phyloP scores from a whole-genome alignment of 2,329 filamentous ascomycete genomes.

The Phoma sp. region DNA sequence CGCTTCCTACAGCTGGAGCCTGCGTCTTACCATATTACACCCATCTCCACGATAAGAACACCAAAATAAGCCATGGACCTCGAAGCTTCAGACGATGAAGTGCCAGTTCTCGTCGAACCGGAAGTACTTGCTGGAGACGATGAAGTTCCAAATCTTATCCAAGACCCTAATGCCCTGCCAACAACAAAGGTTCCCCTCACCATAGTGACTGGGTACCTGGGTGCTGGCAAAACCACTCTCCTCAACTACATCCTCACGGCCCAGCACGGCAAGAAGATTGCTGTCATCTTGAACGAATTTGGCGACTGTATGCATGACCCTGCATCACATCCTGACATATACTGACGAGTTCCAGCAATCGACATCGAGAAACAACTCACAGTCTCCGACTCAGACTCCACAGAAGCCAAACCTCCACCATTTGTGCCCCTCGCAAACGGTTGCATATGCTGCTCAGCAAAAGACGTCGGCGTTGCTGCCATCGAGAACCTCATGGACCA shows the following conservation, averaged over 20 bases:
- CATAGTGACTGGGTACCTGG: constrained; percentile 89
- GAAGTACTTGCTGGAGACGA: constrained; percentile 29
- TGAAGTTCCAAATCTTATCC: constrained; percentile 30
- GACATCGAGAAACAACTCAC: constrained; percentile 97
- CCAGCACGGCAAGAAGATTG: constrained; percentile 96
- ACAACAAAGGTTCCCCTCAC: constrained; percentile 78
- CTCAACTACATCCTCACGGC: constrained; percentile 96
- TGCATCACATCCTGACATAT: neutral
- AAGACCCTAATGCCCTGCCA: constrained; percentile 55
- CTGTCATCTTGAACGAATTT: constrained; percentile 88
- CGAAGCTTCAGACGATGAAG: constrained; percentile 40
- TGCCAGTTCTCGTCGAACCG: constrained; percentile 63
- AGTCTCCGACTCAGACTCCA: constrained; percentile 63
- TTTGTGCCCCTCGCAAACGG: constrained; percentile 97
- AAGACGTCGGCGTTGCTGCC: constrained; percentile 92
- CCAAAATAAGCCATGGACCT: constrained; percentile 8
- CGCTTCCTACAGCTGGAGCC: neutral
- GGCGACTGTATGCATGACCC: constrained; percentile 35
- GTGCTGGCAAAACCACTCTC: constrained; percentile 92
- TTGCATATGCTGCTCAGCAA: constrained; percentile 97
- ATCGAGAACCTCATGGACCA: constrained; percentile 96
- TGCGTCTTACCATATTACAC: neutral
- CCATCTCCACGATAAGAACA: neutral
- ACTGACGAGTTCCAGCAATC: constrained; percentile 63
- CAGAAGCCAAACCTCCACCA: constrained; percentile 35